These are phyloP conservation scores for Arabidopsis lyrata DNA, from an alignment of 441 rosid species.

Conservation along the genomic window DNA sequence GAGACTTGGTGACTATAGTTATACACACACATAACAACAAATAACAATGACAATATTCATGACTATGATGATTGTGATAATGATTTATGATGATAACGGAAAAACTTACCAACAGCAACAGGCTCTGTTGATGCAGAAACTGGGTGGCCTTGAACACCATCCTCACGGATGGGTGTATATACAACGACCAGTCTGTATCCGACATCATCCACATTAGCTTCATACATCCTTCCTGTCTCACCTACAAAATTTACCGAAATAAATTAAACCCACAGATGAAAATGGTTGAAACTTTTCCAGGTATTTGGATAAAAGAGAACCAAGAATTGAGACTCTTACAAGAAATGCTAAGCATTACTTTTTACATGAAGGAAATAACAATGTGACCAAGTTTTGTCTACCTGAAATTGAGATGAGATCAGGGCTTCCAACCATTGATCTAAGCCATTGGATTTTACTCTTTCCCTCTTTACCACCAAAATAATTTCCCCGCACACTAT, in stretches of 20 bases:
- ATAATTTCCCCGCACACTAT: constrained; percentile 85
- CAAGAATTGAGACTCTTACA: constrained; percentile 10
- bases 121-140: constrained; percentile 97
- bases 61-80: constrained; percentile 17
- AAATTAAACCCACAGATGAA: constrained; percentile 20
- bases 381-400: constrained; percentile 39
- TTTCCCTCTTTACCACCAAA: constrained; percentile 98
- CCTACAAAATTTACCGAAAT: constrained; percentile 59
- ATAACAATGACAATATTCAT: neutral
- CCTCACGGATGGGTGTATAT: constrained; percentile 93
- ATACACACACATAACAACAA: neutral
- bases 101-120: constrained; percentile 82
- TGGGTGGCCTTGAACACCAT: constrained; percentile 96
- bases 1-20: constrained; percentile 16
- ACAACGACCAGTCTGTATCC: constrained; percentile 94
- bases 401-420: constrained; percentile 97
- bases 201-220: constrained; percentile 99
- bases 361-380: constrained; percentile 27
- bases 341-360: constrained; percentile 15
- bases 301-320: constrained; percentile 20
- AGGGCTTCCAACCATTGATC: constrained; percentile 98
- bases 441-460: constrained; percentile 97
- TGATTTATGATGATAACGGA: constrained; percentile 23
- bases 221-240: constrained; percentile 93
- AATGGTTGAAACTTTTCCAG: constrained; percentile 16